Evolutionary conservation across 2,329 filamentous ascomycete genomes (phyloP), one percentile per base, ranked within the genome.

Genomic region (Penicillium sp.): DNA sequence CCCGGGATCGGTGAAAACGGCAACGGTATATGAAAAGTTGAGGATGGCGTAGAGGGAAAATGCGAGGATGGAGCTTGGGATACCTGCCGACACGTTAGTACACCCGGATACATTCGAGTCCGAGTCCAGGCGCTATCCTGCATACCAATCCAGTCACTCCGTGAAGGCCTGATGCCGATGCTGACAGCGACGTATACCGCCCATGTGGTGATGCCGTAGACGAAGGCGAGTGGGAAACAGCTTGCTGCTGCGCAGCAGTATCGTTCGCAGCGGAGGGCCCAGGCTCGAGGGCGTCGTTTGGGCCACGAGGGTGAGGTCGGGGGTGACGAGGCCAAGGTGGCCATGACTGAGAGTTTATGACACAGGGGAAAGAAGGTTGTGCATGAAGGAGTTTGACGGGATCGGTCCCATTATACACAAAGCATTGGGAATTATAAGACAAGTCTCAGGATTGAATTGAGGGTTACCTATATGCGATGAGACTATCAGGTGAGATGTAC

Each of bases 181-280:
- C 82, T 87, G 48, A 89, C 83, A 67, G 93, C 84, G 9, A 96
- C 92, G 83, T 89, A 97, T n/a, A 89, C 85, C 2, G 91, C 93
- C 94, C 94, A 99, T 12, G 89, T 89, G n/a, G 91, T 93, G 65
- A 97, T 76, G 56, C 89, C 84, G 71, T 96, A 97, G 58, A 97
- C 90, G 71, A 97, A 96, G 29, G 80, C 80, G 19, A 97, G 82
- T n/a, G 93, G 93, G 66, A 96, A 90, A 75, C 92, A 96, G 27
- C 86, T 90, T 53, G 89, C 82, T 60, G 86, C 84, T 43, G 82
- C 79, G 78, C 93, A 97, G 81, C 92, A 97, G 70, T 85, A 88
- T 50, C 92, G 89, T 81, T 97, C 93, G 68, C 90, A 81, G 63
- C 70, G 76, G 58, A 77, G 74, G 12, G 77, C 76, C 69, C 76